Evolutionary conservation across 225 moss, liverwort and hornwort species (phyloP).

Genomic region (Pseudoscleropodium purum): DNA sequence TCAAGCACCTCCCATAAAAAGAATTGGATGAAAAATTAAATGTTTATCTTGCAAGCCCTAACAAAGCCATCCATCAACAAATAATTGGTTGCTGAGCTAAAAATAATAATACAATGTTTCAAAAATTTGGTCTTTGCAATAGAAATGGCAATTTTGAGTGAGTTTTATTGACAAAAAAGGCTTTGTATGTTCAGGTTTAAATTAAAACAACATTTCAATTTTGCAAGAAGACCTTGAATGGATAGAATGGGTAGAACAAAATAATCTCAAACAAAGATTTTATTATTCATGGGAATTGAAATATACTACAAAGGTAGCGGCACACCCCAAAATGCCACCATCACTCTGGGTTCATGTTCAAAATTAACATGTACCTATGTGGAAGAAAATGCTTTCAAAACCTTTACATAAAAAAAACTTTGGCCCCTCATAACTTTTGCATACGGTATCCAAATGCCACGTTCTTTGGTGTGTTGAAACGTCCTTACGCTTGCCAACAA

Average conservation of each 20-base stretch:
- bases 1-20: neutral
- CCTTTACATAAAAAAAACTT: no score
- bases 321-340: fast-evolving
- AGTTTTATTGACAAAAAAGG: neutral
- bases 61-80: no score
- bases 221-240: fast-evolving
- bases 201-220: neutral
- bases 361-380: no score
- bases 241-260: neutral
- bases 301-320: neutral
- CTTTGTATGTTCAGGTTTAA: fast-evolving
- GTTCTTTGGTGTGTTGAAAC: no score
- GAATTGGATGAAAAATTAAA: fast-evolving
- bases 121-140: neutral
- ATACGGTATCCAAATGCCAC: no score
- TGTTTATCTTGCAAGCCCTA: fast-evolving
- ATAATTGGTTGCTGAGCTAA: neutral
- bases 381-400: no score
- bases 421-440: no score
- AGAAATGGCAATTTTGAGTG: neutral
- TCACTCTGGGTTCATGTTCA: no score
- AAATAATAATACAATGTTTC: neutral
- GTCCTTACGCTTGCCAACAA: no score
- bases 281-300: neutral
- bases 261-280: neutral